Evolutionary conservation across 805 yeast genomes (phyloP).

Genomic region (Torulaspora maleeae): DNA sequence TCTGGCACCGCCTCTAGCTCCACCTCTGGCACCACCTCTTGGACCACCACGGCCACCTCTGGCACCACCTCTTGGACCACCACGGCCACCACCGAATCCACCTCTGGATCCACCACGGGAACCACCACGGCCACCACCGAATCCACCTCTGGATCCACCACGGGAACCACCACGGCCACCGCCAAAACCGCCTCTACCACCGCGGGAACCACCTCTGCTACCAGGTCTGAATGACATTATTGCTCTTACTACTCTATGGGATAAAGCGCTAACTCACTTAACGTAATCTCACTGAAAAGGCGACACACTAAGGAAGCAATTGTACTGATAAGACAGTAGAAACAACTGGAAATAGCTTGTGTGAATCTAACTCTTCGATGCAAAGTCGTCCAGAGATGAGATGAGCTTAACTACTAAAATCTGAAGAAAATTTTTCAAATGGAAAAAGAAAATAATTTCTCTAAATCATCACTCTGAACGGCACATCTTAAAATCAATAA

Average conservation of each 20-base stretch:
- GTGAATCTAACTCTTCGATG: background rate
- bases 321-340: slow-evolving; percentile 2
- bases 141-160: slow-evolving; percentile 47
- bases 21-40: slow-evolving; percentile 60
- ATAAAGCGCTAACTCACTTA: background rate
- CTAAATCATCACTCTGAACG: background rate
- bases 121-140: slow-evolving; percentile 44
- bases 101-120: slow-evolving; percentile 51
- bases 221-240: slow-evolving; percentile 76
- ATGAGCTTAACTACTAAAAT: slow-evolving; percentile 8
- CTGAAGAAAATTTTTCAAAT: slow-evolving; percentile 8
- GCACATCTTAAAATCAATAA: background rate
- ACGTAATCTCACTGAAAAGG: background rate
- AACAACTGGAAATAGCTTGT: background rate
- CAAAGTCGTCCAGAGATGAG: slow-evolving; percentile 13
- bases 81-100: slow-evolving; percentile 50
- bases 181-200: slow-evolving; percentile 49
- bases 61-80: slow-evolving; percentile 51
- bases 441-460: background rate
- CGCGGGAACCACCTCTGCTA: slow-evolving; percentile 52
- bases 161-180: slow-evolving; percentile 42
- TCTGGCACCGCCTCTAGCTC: slow-evolving; percentile 73
- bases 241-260: slow-evolving; percentile 6
- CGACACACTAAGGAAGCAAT: slow-evolving; percentile 3
- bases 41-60: slow-evolving; percentile 46